Evolutionary conservation across 1,284 basidiomycete genomes (phyloP).

Genomic region (Gomphus sp.): DNA sequence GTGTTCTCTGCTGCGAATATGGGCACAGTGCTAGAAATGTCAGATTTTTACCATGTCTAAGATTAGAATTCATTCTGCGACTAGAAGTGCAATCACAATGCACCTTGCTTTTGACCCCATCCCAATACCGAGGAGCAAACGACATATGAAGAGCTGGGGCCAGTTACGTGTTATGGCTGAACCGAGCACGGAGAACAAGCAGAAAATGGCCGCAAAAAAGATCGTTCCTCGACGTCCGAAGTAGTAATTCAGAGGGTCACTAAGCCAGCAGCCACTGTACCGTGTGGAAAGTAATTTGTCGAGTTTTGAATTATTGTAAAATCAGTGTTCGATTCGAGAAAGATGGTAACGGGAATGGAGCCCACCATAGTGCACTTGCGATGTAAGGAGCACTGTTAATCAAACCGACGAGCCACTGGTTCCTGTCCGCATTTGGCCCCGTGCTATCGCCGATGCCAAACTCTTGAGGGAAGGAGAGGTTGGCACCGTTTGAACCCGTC

Average conservation of each 20-base stretch:
- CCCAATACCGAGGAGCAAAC: conserved; percentile 54
- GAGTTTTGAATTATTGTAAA: too few relatives aligned
- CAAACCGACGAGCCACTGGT: conserved; percentile 38
- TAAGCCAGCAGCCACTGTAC: conserved; percentile 35
- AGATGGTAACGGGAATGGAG: too few relatives aligned
- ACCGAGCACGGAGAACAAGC: conserved; percentile 50
- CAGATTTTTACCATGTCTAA: too few relatives aligned
- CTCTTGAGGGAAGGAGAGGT: conserved; percentile 51
- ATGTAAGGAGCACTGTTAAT: conserved; percentile 40
- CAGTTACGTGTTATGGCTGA: conserved; percentile 30
- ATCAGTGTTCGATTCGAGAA: too few relatives aligned
- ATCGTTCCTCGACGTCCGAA: conserved; percentile 56
- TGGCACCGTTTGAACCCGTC: conserved; percentile 54
- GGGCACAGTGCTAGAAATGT: conserved; percentile 30
- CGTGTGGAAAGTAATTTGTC: too few relatives aligned
- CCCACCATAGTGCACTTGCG: conserved; percentile 20
- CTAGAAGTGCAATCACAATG: too few relatives aligned
- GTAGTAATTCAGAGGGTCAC: conserved; percentile 35
- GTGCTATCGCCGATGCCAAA: conserved; percentile 50
- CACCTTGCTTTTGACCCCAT: conserved; percentile 65
- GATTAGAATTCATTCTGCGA: too few relatives aligned
- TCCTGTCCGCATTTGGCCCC: conserved; percentile 29
- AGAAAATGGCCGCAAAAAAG: conserved; percentile 54
- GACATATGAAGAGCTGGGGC: conserved; percentile 34
- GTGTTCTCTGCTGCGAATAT: conserved; percentile 57